A percentile compares a stretch with the other conserved stretches of the same genome.
phyloP scores from a whole-genome alignment of 768 basidiomycete genomes.

The Baorangia bicolor region DNA sequence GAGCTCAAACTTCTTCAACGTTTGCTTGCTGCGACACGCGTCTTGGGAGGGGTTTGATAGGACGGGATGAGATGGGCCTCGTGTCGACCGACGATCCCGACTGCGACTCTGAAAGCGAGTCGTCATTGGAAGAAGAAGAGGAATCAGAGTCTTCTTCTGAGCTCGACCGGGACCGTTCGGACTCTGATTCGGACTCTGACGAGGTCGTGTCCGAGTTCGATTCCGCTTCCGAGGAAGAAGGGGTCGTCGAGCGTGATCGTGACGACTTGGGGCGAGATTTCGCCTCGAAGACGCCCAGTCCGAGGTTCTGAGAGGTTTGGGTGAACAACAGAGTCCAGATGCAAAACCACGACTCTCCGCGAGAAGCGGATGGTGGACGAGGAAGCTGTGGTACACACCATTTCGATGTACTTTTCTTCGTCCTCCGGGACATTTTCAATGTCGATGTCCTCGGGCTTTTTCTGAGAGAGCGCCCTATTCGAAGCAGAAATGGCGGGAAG shows the following conservation, averaged over 20 bases:
- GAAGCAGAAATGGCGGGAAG: conserved; percentile 66
- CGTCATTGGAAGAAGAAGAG: conserved; percentile 7
- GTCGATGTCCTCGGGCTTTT: conserved; percentile 59
- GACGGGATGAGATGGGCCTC: conserved; percentile 41
- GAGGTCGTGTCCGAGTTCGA: background rate
- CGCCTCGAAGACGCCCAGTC: conserved; percentile 59
- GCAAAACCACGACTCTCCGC: background rate
- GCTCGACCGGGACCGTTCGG: conserved; percentile 3
- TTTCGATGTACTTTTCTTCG: conserved; percentile 60
- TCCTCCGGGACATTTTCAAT: conserved; percentile 59
- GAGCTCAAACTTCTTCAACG: conserved; percentile 33
- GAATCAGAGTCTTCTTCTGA: conserved; percentile 15
- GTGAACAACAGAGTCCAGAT: background rate
- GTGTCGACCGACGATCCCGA: conserved; percentile 30
- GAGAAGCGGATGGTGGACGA: background rate
- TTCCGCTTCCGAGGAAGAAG: conserved; percentile 8
- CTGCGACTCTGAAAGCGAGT: conserved; percentile 15
- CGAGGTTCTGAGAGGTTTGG: conserved; percentile 50
- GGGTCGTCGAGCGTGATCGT: conserved; percentile 9
- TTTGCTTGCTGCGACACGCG: conserved; percentile 31
- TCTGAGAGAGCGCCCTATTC: conserved; percentile 50
- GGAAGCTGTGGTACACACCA: conserved; percentile 41
- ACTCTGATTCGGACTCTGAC: conserved; percentile 17
- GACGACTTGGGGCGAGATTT: conserved; percentile 21
- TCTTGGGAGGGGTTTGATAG: conserved; percentile 48